Evolutionary conservation across 1,284 basidiomycete species (phyloP), one percentile per base, ranked within the genome.

Genomic region (Cerioporus squamosus): DNA sequence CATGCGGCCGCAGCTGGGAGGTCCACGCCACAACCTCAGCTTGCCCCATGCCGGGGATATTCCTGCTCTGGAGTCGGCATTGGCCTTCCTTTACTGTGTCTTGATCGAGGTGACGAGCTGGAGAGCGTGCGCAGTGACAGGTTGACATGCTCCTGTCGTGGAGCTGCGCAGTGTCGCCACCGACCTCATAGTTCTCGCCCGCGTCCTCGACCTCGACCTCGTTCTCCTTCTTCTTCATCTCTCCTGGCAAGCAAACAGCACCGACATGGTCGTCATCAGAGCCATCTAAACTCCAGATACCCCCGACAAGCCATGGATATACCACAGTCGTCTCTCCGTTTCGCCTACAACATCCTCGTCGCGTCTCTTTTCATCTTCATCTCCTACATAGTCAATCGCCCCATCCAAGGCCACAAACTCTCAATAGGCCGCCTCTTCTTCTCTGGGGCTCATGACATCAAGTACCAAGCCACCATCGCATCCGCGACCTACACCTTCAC

Each of bases 401-500:
- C 56, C 7, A 23, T 69, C 29, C 24, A 49, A n/a, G 62, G 62
- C 3, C 68, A 68, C 40, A 48, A 36, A 3, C 54, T 72, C 14
- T 52, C 53, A 17, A 65, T 70, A 18, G 56, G 56, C n/a, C 64
- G 56, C n/a, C 51, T 70, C 12, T 61, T 63, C 2, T 44, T 57
- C 20, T 45, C 31, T 12, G 43, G 62, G 10, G 36, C 66, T 0
- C 51, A 66, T 36, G 63, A 64, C 51, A 51, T 72, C 29, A 54
- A 40, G 12, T 69, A 68, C 55, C 22, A 57, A 18, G 67, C 64
- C 10, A 53, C 57, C 1, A 53, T 70, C 12, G 63, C 61, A 51
- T 33, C 58, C 38, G 62, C 58, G 17, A 59, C 62, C 8, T 69
- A 68, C 54, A 56, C 60, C 51, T 67, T 64, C 57, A 52, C 51